Conservation (phyloP, 2,329 filamentous ascomycete genomes). For the Rasamsonia emersonii region DNA sequence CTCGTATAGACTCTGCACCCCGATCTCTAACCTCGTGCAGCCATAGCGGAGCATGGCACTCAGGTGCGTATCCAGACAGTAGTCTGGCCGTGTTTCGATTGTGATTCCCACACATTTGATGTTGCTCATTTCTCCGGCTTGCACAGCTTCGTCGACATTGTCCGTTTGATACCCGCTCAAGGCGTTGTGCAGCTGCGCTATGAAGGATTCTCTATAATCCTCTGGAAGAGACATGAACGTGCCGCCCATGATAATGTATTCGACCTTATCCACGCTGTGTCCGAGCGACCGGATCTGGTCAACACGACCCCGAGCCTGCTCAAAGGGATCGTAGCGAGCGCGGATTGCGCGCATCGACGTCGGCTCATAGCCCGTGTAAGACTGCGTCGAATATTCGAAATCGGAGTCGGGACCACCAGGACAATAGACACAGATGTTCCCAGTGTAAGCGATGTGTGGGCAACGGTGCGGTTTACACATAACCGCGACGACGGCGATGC, state of each 20-base stretch:
- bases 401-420: conserved; percentile 95
- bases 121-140: conserved; percentile 91
- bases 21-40: conserved; percentile 87
- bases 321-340: conserved; percentile 93
- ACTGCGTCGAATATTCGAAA: conserved; percentile 98
- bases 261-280: conserved; percentile 96
- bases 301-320: conserved; percentile 89
- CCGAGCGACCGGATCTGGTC: conserved; percentile 94
- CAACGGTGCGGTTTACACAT: conserved; percentile 99
- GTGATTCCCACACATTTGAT: conserved; percentile 98
- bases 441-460: conserved; percentile 95
- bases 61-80: conserved; percentile 91
- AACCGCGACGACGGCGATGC: conserved; percentile 95
- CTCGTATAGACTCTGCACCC: conserved; percentile 94
- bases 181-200: conserved; percentile 92
- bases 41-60: conserved; percentile 97
- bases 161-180: conserved; percentile 91
- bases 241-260: conserved; percentile 99
- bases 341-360: conserved; percentile 98
- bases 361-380: conserved; percentile 96
- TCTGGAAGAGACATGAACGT: conserved; percentile 96
- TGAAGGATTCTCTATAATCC: conserved; percentile 85
- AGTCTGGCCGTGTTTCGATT: conserved; percentile 94
- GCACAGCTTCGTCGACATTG: conserved; percentile 90
- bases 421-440: conserved; percentile 98